Evolutionary conservation across 805 yeast genomes (phyloP).

Genomic region (Candida boleticola): DNA sequence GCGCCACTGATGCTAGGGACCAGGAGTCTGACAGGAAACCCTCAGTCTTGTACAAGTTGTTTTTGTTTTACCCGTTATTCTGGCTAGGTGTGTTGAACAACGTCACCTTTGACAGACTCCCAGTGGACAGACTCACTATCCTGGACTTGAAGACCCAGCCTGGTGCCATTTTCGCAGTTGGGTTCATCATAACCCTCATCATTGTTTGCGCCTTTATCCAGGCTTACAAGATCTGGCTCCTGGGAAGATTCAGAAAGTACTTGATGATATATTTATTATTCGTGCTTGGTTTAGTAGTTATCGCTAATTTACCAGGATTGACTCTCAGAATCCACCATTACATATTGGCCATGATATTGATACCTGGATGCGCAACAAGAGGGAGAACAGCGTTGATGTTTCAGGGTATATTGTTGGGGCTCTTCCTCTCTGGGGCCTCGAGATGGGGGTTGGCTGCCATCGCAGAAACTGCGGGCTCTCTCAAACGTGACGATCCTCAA

Average conservation of each 20-base stretch:
- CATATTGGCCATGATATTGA: slow-evolving; percentile 68
- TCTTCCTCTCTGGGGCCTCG: slow-evolving; percentile 79
- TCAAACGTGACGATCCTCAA: slow-evolving; percentile 74
- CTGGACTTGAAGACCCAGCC: slow-evolving; percentile 71
- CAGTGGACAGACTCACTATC: slow-evolving; percentile 78
- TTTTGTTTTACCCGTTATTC: slow-evolving; percentile 75
- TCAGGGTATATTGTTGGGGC: slow-evolving; percentile 83
- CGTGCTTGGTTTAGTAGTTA: slow-evolving; percentile 39
- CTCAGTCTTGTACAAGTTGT: slow-evolving; percentile 42
- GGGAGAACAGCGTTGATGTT: slow-evolving; percentile 69
- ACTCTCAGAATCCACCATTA: slow-evolving; percentile 78
- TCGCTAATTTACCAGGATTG: slow-evolving; percentile 60
- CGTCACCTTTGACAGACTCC: slow-evolving; percentile 82
- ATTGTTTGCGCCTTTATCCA: slow-evolving; percentile 63
- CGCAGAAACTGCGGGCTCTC: slow-evolving; percentile 67
- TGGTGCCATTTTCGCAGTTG: slow-evolving; percentile 69
- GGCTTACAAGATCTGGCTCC: slow-evolving; percentile 75
- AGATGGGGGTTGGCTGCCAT: slow-evolving; percentile 94
- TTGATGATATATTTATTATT: slow-evolving; percentile 51
- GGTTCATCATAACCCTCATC: slow-evolving; percentile 47
- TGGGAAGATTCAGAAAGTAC: slow-evolving; percentile 65
- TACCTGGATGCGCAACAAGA: slow-evolving; percentile 81
- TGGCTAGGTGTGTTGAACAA: slow-evolving; percentile 87
- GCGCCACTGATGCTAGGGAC: background rate
- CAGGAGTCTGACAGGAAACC: slow-evolving; percentile 6